Conservation (phyloP, 495 filamentous ascomycete species). For the Xylaria nigripes region DNA sequence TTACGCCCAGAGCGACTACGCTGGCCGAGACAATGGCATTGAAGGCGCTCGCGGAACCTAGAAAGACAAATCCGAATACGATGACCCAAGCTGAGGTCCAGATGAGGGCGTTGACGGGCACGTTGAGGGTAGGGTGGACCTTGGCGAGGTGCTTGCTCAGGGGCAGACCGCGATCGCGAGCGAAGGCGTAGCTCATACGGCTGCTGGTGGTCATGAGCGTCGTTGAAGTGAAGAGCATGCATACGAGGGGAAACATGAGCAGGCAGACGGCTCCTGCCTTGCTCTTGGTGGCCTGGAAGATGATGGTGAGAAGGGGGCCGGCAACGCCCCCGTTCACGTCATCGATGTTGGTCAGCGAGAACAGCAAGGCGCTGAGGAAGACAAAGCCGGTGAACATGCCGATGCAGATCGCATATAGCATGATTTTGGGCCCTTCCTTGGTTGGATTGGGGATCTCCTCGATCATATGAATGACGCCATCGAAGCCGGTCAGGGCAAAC, state of each 20-base stretch:
- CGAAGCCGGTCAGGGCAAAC: constrained; percentile 53
- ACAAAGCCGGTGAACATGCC: constrained; percentile 29
- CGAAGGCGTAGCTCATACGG: constrained; percentile 72
- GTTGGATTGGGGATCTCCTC: constrained; percentile 37
- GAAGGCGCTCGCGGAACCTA: constrained; percentile 60
- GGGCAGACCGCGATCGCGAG: constrained; percentile 64
- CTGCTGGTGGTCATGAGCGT: constrained; percentile 70
- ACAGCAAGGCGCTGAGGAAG: constrained; percentile 30
- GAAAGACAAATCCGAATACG: constrained; percentile 65
- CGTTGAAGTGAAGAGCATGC: constrained; percentile 61
- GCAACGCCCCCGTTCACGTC: constrained; percentile 28
- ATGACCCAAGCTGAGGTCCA: constrained; percentile 57
- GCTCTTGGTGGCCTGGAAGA: constrained; percentile 26
- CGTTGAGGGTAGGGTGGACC: constrained; percentile 53
- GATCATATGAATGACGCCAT: constrained; percentile 57
- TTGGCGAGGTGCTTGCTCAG: constrained; percentile 55
- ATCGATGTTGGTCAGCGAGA: constrained; percentile 26
- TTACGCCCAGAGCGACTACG: constrained; percentile 61
- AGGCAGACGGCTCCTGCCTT: constrained; percentile 31
- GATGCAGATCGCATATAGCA: constrained; percentile 28
- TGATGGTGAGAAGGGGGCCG: constrained; percentile 40
- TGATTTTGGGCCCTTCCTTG: constrained; percentile 29
- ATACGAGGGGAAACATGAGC: constrained; percentile 65
- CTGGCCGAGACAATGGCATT: constrained; percentile 64
- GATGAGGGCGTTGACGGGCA: constrained; percentile 62